Base-by-base conservation (phyloP, 2,329 filamentous ascomycete species). In the Xylariomycetidae sp. region DNA sequence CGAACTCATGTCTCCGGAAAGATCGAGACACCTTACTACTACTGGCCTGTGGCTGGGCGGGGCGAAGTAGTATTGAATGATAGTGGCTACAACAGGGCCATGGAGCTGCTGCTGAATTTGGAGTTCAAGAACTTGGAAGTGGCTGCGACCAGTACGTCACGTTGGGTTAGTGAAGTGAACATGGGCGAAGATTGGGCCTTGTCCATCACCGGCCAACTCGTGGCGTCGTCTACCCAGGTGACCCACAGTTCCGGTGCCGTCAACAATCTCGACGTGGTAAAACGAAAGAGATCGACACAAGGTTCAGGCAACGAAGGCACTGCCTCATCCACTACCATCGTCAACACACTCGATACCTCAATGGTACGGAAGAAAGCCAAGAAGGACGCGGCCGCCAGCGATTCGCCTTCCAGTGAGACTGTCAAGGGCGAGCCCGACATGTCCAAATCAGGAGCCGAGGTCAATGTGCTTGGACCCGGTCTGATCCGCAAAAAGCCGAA, bases 121-220 rank as follows among this genome's bases (percentile, higher is more conserved):
- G 83, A 88, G 54, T 92, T 92, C 56, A 68, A 76, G 1, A 81
- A 72, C 7, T 57, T 78, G 4, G 72, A 74, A 9, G 72, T 81
- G 29, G 79, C 82, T 0, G 64, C 62, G 2, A 65, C 67, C 19
- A 86, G 82, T 49, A 85, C 84, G 3, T 63, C 59, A 32, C 74
- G 82, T 33, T 92, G 85, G 84, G 67, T 79, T 26, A 69, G 69
- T 10, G 83, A 90, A 49, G 76, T 82, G 1, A 72, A 71, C 12
- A 62, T 67, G 36, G 69, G 70, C 0, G 57, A 63, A 1, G 47
- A 55, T 14, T 81, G 75, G 76, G 72, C 72, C 0, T 51, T 67
- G 7, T 57, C 61, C 1, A 59, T 81, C 2, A 52, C 57, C 4
- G 78, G 78, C 1, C 57, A 50, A 19, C 56, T 58, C 19, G 55